Evolutionary conservation across 352 stramenopile genomes (phyloP).

Genomic region (Blastocystis sp.): DNA sequence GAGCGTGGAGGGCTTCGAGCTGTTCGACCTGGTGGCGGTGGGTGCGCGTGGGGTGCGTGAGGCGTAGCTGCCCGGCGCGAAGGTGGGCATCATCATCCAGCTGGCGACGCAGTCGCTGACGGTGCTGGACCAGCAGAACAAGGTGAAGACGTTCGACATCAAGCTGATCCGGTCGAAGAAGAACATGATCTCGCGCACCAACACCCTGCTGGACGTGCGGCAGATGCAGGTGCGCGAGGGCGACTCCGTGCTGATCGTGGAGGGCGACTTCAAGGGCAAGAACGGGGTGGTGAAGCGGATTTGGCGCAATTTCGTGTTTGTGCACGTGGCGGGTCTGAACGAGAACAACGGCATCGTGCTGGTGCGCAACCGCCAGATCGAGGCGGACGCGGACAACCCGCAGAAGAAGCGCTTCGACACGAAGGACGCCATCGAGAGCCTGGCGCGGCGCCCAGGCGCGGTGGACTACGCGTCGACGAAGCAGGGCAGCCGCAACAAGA

Average conservation of each 20-base stretch:
- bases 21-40: slow-evolving; percentile 55
- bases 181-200: slow-evolving; percentile 7
- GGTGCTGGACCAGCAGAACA: slow-evolving; percentile 46
- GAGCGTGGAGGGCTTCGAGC: slow-evolving; percentile 57
- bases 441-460: background rate
- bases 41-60: background rate
- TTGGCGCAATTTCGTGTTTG: slow-evolving; percentile 55
- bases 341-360: slow-evolving; percentile 59
- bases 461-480: slow-evolving; percentile 53
- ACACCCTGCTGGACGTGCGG: slow-evolving; percentile 26
- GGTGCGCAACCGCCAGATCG: slow-evolving; percentile 58
- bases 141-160: slow-evolving; percentile 44
- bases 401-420: slow-evolving; percentile 54
- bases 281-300: slow-evolving; percentile 40
- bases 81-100: slow-evolving; percentile 63
- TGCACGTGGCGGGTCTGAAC: background rate
- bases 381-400: slow-evolving; percentile 38
- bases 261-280: slow-evolving; percentile 61
- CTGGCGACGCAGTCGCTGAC: slow-evolving; percentile 10
- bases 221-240: slow-evolving; percentile 51
- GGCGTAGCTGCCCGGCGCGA: slow-evolving; percentile 25
- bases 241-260: slow-evolving; percentile 43
- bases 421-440: slow-evolving; percentile 30
- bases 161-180: slow-evolving; percentile 48
- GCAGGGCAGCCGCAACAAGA: slow-evolving; percentile 44